Percentiles rank a stretch among this genome's conserved stretches.
Conservation (phyloP, 345 rosid species). For the Lumnitzera littorea region DNA sequence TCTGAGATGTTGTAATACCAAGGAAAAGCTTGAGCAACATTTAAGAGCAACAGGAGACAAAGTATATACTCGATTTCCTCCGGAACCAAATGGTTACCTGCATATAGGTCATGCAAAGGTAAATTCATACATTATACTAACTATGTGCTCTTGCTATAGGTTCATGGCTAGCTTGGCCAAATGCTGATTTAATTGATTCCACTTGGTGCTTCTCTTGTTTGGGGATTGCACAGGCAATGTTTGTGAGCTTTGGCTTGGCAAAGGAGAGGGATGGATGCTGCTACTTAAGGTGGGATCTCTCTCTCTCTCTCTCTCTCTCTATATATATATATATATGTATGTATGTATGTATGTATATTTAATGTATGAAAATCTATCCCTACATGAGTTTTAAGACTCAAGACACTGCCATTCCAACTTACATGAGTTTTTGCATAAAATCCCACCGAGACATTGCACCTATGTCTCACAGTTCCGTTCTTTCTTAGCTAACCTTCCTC, state of each 20-base stretch:
- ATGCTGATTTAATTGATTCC: background rate
- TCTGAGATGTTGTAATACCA: slow-evolving; percentile 75
- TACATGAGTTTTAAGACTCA: background rate
- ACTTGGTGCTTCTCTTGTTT: slow-evolving; percentile 1
- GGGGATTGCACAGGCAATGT: slow-evolving; percentile 67
- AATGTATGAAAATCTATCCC: too few relatives aligned
- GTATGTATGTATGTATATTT: background rate
- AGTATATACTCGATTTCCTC: slow-evolving; percentile 83
- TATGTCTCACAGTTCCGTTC: too few relatives aligned
- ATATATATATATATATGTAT: too few relatives aligned
- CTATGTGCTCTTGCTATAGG: too few relatives aligned
- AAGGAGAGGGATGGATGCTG: slow-evolving; percentile 87
- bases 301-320: background rate
- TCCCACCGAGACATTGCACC: too few relatives aligned
- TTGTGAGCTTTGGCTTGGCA: slow-evolving; percentile 93
- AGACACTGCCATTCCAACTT: background rate
- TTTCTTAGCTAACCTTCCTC: too few relatives aligned
- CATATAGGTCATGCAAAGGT: slow-evolving; percentile 99
- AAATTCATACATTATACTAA: slow-evolving; percentile 6
- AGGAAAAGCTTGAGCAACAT: slow-evolving; percentile 77
- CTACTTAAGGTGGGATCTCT: slow-evolving; percentile 57
- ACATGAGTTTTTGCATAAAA: background rate
- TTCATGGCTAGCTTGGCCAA: too few relatives aligned
- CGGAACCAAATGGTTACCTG: slow-evolving; percentile 98
- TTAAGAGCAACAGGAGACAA: slow-evolving; percentile 68